phyloP scores from a whole-genome alignment of 441 rosid species.

The Populus hybrid region DNA sequence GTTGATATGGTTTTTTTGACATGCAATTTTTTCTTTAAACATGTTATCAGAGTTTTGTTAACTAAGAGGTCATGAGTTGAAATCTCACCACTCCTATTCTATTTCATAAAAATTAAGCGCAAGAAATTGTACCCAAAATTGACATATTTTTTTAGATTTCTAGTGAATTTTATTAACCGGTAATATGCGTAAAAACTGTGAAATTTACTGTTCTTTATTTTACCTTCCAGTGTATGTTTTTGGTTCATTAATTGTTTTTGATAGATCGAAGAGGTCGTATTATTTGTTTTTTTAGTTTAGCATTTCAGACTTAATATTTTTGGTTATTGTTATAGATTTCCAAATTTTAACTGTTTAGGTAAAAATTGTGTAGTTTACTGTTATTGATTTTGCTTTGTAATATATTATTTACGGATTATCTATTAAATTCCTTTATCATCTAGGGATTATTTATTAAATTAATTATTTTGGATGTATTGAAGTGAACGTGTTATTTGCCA shows the following conservation, averaged over 20 bases:
- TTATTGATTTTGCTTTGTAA: neutral
- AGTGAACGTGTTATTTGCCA: neutral
- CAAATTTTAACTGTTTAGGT: neutral
- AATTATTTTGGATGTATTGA: neutral
- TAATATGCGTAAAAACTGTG: neutral
- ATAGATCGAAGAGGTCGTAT: neutral
- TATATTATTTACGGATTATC: neutral
- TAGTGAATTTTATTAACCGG: neutral
- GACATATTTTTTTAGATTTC: neutral
- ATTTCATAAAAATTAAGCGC: no score
- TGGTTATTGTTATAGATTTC: neutral
- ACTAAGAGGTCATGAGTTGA: no score
- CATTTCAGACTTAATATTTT: neutral
- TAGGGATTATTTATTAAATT: neutral
- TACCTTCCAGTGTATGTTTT: neutral
- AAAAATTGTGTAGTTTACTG: neutral
- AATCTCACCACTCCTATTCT: no score
- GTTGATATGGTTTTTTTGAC: no score
- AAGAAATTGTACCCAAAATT: no score
- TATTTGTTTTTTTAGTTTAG: neutral
- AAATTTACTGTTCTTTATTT: neutral
- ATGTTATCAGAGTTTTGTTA: no score
- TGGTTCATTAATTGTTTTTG: neutral
- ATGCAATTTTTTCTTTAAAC: no score
- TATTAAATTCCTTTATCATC: neutral